phyloP scores from a whole-genome alignment of 164 flowering plant species.

The Tinospora cordifolia region DNA sequence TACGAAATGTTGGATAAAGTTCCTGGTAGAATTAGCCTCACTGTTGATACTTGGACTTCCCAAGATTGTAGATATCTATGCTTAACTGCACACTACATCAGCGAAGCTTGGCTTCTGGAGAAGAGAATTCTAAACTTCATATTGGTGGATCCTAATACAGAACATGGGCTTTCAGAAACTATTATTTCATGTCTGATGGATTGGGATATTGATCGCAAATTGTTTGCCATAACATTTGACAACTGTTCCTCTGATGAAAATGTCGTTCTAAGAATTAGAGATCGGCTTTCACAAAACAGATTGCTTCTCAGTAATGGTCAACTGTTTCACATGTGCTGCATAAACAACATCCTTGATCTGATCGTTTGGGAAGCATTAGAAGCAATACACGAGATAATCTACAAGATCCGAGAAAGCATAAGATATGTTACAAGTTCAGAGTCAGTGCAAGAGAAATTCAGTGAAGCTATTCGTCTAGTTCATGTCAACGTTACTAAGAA shows the following conservation, averaged over 20 bases:
- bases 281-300: conserved; percentile 42
- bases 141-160: conserved; percentile 43
- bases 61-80: conserved; percentile 42
- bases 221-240: conserved; percentile 58
- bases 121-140: conserved; percentile 57
- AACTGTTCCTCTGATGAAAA: conserved; percentile 37
- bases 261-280: conserved; percentile 37
- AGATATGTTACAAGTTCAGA: conserved; percentile 46
- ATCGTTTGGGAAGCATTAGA: conserved; percentile 39
- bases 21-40: conserved; percentile 53
- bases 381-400: conserved; percentile 28
- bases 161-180: conserved; percentile 49
- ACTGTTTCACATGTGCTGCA: conserved; percentile 53
- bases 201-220: conserved; percentile 62
- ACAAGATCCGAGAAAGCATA: conserved; percentile 49
- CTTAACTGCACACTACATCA: conserved; percentile 62
- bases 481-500: conserved; percentile 27
- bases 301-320: conserved; percentile 38
- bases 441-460: conserved; percentile 36
- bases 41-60: conserved; percentile 54
- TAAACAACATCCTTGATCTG: conserved; percentile 32
- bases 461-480: conserved; percentile 41
- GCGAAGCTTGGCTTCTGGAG: conserved; percentile 54
- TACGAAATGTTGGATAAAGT: conserved; percentile 37
- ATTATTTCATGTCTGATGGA: conserved; percentile 48